Percentiles rank a stretch among this genome's conserved stretches.
Evolutionary conservation across 2,329 filamentous ascomycete species (phyloP).

Genomic region (Plenodomus biglobosus): DNA sequence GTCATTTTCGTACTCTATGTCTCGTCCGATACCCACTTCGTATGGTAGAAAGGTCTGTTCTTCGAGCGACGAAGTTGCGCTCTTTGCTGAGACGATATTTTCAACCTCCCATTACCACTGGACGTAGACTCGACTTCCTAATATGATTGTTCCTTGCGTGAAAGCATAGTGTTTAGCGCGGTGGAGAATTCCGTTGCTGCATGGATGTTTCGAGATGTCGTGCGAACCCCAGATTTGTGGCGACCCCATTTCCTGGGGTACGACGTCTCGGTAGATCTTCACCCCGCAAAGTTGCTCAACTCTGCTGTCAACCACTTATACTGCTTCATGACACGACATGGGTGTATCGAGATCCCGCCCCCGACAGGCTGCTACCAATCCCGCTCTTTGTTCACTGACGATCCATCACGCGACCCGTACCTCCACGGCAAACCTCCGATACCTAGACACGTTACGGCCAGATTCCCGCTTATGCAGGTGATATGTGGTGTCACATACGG

Average conservation of each 20-base stretch:
- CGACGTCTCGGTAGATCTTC: constrained; percentile 15
- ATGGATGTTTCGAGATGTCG: too few relatives aligned
- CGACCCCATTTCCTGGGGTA: background rate
- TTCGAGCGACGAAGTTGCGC: too few relatives aligned
- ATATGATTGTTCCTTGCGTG: too few relatives aligned
- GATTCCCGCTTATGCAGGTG: background rate
- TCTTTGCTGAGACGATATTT: too few relatives aligned
- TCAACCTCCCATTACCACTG: too few relatives aligned
- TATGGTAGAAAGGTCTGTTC: too few relatives aligned
- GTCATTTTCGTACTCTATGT: too few relatives aligned
- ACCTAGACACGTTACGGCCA: background rate
- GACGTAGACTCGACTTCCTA: too few relatives aligned
- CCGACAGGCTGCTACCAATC: constrained; percentile 3
- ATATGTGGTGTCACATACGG: background rate
- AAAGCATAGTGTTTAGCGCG: too few relatives aligned
- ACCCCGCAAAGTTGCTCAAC: constrained; percentile 4
- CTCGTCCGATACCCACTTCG: too few relatives aligned
- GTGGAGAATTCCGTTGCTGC: too few relatives aligned
- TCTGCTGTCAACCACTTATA: background rate
- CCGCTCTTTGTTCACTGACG: background rate
- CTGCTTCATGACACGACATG: constrained; percentile 5
- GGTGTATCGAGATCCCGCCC: constrained; percentile 5
- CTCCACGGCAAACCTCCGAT: background rate
- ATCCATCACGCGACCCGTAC: background rate
- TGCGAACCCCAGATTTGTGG: background rate